Evolutionary conservation across 169 alveolate species (phyloP).

Genomic region (Babesia divergens): DNA sequence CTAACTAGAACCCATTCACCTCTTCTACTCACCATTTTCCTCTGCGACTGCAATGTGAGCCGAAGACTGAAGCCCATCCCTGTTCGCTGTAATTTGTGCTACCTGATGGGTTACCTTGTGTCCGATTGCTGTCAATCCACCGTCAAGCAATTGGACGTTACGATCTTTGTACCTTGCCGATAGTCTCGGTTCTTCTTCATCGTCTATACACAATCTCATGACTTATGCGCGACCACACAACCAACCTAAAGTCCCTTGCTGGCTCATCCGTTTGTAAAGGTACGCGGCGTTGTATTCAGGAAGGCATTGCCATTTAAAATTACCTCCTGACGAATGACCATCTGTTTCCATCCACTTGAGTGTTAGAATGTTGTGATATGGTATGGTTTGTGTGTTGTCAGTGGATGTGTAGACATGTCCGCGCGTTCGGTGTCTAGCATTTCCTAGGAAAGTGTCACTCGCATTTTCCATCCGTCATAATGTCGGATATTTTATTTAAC

Average conservation of each 20-base stretch:
- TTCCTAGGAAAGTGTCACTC: not conserved
- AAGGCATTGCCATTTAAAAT: not conserved
- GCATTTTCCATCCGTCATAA: not conserved
- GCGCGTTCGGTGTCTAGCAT: not conserved
- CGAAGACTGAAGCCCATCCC: constrained; percentile 58
- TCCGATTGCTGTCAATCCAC: constrained; percentile 35
- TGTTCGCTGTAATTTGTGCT: not conserved
- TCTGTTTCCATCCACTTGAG: not conserved
- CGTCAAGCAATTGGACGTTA: constrained; percentile 22
- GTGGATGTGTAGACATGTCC: not conserved
- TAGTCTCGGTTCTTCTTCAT: constrained; percentile 18
- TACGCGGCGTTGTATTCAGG: not conserved
- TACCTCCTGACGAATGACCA: not conserved
- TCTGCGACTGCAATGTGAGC: constrained; percentile 37
- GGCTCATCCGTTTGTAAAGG: not conserved
- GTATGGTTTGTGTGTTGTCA: not conserved
- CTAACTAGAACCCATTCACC: constrained; percentile 26
- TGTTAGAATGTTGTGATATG: too few relatives aligned
- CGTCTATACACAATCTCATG: constrained; percentile 1
- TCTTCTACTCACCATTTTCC: constrained; percentile 34
- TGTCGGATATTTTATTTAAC: constrained; percentile 5
- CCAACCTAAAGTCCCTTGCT: not conserved
- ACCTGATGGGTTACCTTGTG: constrained; percentile 27
- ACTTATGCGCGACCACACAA: not conserved
- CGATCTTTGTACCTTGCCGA: constrained; percentile 39